Base-by-base conservation (phyloP, 140 eudicot genomes). In the Erigeron philadelphicus region DNA sequence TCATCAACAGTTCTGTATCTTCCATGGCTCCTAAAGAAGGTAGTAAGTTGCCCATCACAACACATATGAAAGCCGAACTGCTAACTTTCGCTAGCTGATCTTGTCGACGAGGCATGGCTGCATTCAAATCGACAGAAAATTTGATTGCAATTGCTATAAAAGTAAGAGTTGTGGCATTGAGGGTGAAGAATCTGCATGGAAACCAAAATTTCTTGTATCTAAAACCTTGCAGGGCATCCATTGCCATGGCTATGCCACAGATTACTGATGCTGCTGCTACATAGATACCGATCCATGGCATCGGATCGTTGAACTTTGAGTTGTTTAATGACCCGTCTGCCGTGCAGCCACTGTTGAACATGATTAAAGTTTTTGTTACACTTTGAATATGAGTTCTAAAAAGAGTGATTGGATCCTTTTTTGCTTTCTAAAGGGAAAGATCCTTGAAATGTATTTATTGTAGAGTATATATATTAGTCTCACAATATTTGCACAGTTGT, bases 251-350 rank as follows among this genome's bases (percentile, higher is more conserved):
- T 35, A 75, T 4, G 55, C 79, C 81, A 38, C 93, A 81, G 0
- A 79, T 75, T 16, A 82, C 62, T 1, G 96, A 88, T 58, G 96
- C 96, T 42, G 86, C 74, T 1, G 84, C 93, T 0, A 85, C 87
- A 12, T 88, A 88, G 78, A 80, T 60, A 21, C 96, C 96, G 61
- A 88, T 88, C 96, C 93, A 85, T 7, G 93, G 93, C 85, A 88
- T 81, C 56, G 89, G 93, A 73, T 83, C 87, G 40, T 66, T 80
- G 88, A 80, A 87, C 25, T 71, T 85, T 4, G 95, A 82, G 50
- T 47, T 78, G 67, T 84, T 78, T 8, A 87, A 73, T 17, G 76
- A 52, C 0, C 95, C 95, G 23, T 71, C 76, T 16, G 71, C 56
- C 1, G 73, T 80, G 85, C 95, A 87, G 58, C 95, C 88, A 11